Conservation (phyloP, 2,329 filamentous ascomycete genomes). For the Aspergillus terreus region DNA sequence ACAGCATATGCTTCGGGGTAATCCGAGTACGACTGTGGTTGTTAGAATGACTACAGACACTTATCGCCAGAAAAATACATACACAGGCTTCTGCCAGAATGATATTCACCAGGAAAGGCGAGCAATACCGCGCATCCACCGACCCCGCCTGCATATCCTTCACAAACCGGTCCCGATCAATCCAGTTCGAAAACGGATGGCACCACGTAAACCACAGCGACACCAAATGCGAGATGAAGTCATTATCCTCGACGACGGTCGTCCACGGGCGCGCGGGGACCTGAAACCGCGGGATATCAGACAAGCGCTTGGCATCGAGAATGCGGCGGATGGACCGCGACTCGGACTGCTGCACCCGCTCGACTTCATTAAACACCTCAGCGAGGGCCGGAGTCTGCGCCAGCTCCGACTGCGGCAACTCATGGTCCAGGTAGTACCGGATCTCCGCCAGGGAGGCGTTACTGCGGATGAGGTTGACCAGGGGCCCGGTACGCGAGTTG, state of each 20-base stretch:
- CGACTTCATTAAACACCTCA: slow-evolving; percentile 15
- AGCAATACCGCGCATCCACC: slow-evolving; percentile 26
- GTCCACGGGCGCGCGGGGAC: slow-evolving; percentile 31
- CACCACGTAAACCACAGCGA: slow-evolving; percentile 30
- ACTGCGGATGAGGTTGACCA: slow-evolving; percentile 25
- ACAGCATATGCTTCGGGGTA: slow-evolving; percentile 22
- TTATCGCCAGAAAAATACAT: slow-evolving; percentile 7
- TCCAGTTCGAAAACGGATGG: slow-evolving; percentile 28
- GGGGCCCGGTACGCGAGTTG: slow-evolving; percentile 14
- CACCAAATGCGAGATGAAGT: slow-evolving; percentile 29
- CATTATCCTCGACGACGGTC: slow-evolving; percentile 19
- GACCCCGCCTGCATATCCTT: slow-evolving; percentile 31
- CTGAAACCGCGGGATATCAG: slow-evolving; percentile 17
- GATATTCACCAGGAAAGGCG: slow-evolving; percentile 33
- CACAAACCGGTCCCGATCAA: slow-evolving; percentile 33
- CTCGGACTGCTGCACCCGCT: slow-evolving; percentile 15
- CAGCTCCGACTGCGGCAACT: slow-evolving; percentile 14
- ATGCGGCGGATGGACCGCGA: slow-evolving; percentile 13
- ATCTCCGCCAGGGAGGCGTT: slow-evolving; percentile 26
- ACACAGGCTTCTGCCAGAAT: slow-evolving; percentile 31
- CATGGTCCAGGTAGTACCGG: slow-evolving; percentile 21
- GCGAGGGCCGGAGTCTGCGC: slow-evolving; percentile 20
- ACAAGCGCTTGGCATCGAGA: slow-evolving; percentile 14
- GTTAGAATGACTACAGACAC: not conserved
- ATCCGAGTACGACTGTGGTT: slow-evolving; percentile 25